Conservation (phyloP, 2,329 filamentous ascomycete genomes). For the Diaporthe longicolla region DNA sequence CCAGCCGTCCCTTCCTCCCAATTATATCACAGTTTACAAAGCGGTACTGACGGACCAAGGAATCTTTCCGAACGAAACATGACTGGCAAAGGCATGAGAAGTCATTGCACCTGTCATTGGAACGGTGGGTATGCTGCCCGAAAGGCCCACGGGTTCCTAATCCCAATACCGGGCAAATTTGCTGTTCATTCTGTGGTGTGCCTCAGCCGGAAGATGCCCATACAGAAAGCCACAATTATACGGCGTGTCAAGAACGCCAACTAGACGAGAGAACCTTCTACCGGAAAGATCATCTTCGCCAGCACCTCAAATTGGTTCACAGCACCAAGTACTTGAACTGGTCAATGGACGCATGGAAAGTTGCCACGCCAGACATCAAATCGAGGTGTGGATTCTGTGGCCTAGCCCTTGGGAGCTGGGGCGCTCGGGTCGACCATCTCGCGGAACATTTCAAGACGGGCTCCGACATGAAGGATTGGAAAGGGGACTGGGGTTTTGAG, state of each 20-base stretch:
- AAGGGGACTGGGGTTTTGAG: conserved; percentile 79
- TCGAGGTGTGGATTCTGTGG: conserved; percentile 78
- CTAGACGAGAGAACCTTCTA: conserved; percentile 75
- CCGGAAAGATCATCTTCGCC: conserved; percentile 76
- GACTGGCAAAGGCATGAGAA: conserved; percentile 81
- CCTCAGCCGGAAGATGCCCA: conserved; percentile 69
- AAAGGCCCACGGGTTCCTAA: conserved; percentile 69
- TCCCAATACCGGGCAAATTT: conserved; percentile 69
- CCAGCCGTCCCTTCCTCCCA: too few relatives aligned
- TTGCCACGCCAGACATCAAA: conserved; percentile 71
- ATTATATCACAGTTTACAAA: too few relatives aligned
- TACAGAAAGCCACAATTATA: conserved; percentile 71
- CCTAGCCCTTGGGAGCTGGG: conserved; percentile 73
- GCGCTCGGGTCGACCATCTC: conserved; percentile 71
- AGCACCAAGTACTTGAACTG: conserved; percentile 71
- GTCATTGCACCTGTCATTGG: conserved; percentile 74
- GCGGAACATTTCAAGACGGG: conserved; percentile 78
- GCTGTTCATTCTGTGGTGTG: conserved; percentile 73
- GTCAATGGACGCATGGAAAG: conserved; percentile 77
- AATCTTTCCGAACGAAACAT: conserved; percentile 77
- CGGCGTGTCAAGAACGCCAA: conserved; percentile 76
- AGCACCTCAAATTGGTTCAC: conserved; percentile 75
- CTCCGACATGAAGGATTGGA: conserved; percentile 77
- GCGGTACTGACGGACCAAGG: conserved; percentile 47
- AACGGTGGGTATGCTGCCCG: conserved; percentile 75